Evolutionary conservation across 257 asterid genomes (phyloP), one percentile per base, ranked within the genome.

Genomic region (Nicotiana sylvestris): DNA sequence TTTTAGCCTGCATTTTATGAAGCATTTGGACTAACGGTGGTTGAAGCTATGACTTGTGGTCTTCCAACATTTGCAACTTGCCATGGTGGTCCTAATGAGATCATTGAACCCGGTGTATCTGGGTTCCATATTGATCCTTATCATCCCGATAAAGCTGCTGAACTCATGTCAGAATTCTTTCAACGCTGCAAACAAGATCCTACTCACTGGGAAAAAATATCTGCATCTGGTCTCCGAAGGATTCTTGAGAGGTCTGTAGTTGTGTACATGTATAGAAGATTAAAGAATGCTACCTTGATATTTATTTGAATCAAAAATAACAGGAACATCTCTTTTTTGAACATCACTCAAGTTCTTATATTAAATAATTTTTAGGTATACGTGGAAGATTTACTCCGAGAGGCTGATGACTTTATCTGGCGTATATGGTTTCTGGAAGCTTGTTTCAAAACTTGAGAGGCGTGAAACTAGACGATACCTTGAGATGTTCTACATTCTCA

Each of bases 401-500:
- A 96, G 99, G 92, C 93, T 95, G 88, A 92, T 96, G 96, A 94
- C 99, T 6, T 85, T 94, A 72, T 91, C 98, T 3, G 99, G 99
- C 35, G 98, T 94, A 18, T 94, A 93, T 60, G 93, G 99, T 69
- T 95, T 96, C 87, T 96, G 99, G 99, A 94, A 93, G 84, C 80
- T 90, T 39, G 99, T 93, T 2, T 94, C 99, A 3, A 96, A 94
- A 65, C 93, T 96, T 0, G 97, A 94, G 72, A 92, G 98, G 89
- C 97, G 94, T 2, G 98, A 96, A 89, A 95, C 92, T 16, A 94
- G 97, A 76, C 91, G 98, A 9, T 94, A 96, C 81, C 94, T 96
- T 13, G 98, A 94, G 92, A 96, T 96, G 99, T 94, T 96, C 86
- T 94, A 93, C 91, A 96, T 95, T 86, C 98, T 96, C 90, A 94